These are phyloP conservation scores for Fonsecaea nubica DNA, from an alignment of 2,329 filamentous ascomycete genomes.

Conservation along the genomic window DNA sequence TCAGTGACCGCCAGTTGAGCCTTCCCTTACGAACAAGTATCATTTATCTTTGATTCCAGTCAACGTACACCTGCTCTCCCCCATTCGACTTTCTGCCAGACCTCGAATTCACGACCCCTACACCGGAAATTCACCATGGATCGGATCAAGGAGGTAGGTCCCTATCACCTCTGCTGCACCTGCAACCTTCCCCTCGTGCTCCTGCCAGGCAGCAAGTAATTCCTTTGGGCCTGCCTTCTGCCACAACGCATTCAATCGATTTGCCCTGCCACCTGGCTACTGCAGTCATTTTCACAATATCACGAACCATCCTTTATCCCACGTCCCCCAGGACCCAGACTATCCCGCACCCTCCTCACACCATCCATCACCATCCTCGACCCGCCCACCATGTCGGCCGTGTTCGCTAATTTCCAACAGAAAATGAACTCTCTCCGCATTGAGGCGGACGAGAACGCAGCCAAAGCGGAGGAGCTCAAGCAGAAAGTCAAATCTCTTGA, in stretches of 20 bases:
- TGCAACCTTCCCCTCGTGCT: constrained; percentile 46
- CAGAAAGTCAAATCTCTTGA: constrained; percentile 86
- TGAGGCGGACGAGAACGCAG: constrained; percentile 84
- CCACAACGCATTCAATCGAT: constrained; percentile 17
- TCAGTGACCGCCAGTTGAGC: constrained; percentile 33
- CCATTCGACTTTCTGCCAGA: constrained; percentile 7
- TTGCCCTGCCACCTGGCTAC: constrained; percentile 15
- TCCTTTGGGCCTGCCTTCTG: constrained; percentile 24
- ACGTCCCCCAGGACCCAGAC: neutral
- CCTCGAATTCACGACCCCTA: neutral
- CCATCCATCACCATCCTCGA: constrained; percentile 39
- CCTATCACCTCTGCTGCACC: constrained; percentile 26
- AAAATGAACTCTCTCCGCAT: constrained; percentile 94
- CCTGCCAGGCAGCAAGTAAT: constrained; percentile 35
- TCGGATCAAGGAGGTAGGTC: constrained; percentile 85
- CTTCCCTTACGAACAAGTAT: constrained; percentile 21
- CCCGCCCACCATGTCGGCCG: constrained; percentile 37
- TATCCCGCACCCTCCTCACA: constrained; percentile 20
- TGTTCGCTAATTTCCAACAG: constrained; percentile 57
- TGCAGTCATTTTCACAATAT: constrained; percentile 23
- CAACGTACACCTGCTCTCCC: neutral
- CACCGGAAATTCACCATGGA: constrained; percentile 66
- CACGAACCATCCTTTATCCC: constrained; percentile 11
- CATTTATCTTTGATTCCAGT: constrained; percentile 13
- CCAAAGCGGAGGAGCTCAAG: constrained; percentile 87